Evolutionary conservation across 768 basidiomycete genomes (phyloP).

Genomic region (Pleurotus salmoneostramineus): DNA sequence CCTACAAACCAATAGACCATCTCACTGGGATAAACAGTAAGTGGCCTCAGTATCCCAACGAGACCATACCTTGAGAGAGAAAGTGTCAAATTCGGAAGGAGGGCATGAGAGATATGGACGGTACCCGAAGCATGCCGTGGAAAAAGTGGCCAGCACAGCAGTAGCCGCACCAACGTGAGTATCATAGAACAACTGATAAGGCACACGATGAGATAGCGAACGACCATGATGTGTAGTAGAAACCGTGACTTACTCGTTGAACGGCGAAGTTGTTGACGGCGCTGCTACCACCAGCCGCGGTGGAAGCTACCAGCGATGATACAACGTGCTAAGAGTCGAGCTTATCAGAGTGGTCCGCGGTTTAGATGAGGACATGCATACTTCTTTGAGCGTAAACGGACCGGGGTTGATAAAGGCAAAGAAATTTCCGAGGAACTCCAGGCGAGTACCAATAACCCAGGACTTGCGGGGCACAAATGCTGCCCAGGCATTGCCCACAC

Average conservation of each 20-base stretch:
- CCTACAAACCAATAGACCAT: slow-evolving; percentile 59
- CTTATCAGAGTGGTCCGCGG: background rate
- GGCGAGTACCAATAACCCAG: slow-evolving; percentile 41
- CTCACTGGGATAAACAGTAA: slow-evolving; percentile 59
- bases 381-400: slow-evolving; percentile 57
- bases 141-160: slow-evolving; percentile 59
- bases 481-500: slow-evolving; percentile 48
- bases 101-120: slow-evolving; percentile 7
- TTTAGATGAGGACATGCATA: slow-evolving; percentile 14
- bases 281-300: slow-evolving; percentile 47
- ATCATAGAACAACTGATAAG: slow-evolving; percentile 50
- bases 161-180: slow-evolving; percentile 51
- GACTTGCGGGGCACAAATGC: slow-evolving; percentile 35
- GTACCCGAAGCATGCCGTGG: slow-evolving; percentile 60
- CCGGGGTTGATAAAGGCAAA: slow-evolving; percentile 54
- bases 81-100: background rate
- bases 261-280: slow-evolving; percentile 61
- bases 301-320: slow-evolving; percentile 52
- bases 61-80: slow-evolving; percentile 44
- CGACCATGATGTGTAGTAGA: background rate
- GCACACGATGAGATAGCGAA: background rate
- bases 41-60: slow-evolving; percentile 53
- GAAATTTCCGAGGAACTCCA: slow-evolving; percentile 32
- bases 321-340: slow-evolving; percentile 43
- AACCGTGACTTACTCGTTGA: slow-evolving; percentile 39